Evolutionary conservation across 768 basidiomycete genomes (phyloP).

Genomic region (Panellus pusillus): DNA sequence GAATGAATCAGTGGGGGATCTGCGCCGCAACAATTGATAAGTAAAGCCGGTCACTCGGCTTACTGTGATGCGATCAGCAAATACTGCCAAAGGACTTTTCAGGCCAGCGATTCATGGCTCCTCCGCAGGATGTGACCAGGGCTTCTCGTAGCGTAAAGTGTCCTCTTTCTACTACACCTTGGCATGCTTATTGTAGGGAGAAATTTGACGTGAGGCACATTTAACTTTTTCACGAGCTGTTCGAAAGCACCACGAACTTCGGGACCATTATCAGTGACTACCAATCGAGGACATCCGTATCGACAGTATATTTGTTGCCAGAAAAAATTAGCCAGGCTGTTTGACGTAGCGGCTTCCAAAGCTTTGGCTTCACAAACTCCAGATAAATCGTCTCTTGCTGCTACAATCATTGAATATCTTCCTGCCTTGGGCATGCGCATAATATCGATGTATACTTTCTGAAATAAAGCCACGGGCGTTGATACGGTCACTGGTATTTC

Average conservation of each 20-base stretch:
- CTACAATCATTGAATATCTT: constrained; percentile 25
- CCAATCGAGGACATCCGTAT: constrained; percentile 27
- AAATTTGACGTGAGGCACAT: constrained; percentile 30
- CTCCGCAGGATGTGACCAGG: constrained; percentile 27
- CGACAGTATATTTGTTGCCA: constrained; percentile 35
- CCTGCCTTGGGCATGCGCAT: constrained; percentile 28
- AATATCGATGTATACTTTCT: constrained; percentile 28
- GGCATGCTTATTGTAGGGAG: constrained; percentile 34
- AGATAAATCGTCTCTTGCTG: constrained; percentile 31
- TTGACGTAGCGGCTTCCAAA: constrained; percentile 14
- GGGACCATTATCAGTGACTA: constrained; percentile 33
- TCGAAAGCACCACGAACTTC: constrained; percentile 25
- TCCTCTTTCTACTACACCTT: constrained; percentile 38
- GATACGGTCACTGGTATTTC: constrained; percentile 21
- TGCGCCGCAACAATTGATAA: constrained; percentile 6
- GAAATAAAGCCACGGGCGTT: constrained; percentile 16
- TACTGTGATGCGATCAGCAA: constrained; percentile 26
- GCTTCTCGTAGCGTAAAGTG: constrained; percentile 33
- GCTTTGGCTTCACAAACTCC: constrained; percentile 29
- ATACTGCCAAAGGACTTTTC: constrained; percentile 21
- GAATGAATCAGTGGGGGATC: constrained; percentile 1
- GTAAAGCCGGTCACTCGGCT: constrained; percentile 23
- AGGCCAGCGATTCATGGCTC: constrained; percentile 24
- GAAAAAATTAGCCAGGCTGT: constrained; percentile 28
- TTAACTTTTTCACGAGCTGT: neutral